Percentiles rank a stretch among this genome's conserved stretches.
phyloP scores from a whole-genome alignment of 805 yeast species.

The Brettanomyces custersianus region DNA sequence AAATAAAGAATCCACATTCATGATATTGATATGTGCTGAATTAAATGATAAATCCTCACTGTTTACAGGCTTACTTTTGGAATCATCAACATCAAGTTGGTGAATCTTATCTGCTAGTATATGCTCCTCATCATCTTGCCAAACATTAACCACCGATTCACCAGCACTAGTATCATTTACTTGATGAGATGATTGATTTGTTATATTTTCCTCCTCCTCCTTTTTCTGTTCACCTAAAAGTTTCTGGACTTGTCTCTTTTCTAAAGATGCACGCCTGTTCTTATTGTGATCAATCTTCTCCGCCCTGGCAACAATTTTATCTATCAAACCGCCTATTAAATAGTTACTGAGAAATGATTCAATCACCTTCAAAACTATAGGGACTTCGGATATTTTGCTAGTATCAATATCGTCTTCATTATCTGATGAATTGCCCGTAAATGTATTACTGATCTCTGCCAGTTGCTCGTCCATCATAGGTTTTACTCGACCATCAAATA shows the following conservation, averaged over 20 bases:
- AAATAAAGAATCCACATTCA: constrained; percentile 26
- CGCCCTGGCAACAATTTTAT: constrained; percentile 22
- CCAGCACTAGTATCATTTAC: too few species aligned
- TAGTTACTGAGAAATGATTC: constrained; percentile 28
- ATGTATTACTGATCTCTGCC: constrained; percentile 21
- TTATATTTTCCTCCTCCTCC: neutral
- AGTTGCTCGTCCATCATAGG: constrained; percentile 18
- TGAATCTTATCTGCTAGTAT: constrained; percentile 15
- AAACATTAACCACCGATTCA: neutral
- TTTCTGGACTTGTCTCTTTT: neutral
- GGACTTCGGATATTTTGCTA: constrained; percentile 27
- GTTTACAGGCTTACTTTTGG: neutral
- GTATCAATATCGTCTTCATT: constrained; percentile 2
- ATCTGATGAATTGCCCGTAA: constrained; percentile 7
- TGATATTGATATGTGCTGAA: constrained; percentile 17
- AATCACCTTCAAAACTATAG: constrained; percentile 24
- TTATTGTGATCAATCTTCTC: constrained; percentile 23
- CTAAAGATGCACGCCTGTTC: neutral
- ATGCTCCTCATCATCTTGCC: neutral
- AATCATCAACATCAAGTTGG: constrained; percentile 16
- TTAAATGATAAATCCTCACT: constrained; percentile 4
- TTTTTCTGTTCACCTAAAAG: neutral
- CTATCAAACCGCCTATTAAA: constrained; percentile 26
- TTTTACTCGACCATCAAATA: constrained; percentile 14
- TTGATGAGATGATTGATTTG: too few species aligned